A percentile compares a stretch with the other conserved stretches of the same genome.
These are phyloP conservation scores for Effrenium voratum DNA, from an alignment of 73 alveolate genomes.

Conservation along the genomic window DNA sequence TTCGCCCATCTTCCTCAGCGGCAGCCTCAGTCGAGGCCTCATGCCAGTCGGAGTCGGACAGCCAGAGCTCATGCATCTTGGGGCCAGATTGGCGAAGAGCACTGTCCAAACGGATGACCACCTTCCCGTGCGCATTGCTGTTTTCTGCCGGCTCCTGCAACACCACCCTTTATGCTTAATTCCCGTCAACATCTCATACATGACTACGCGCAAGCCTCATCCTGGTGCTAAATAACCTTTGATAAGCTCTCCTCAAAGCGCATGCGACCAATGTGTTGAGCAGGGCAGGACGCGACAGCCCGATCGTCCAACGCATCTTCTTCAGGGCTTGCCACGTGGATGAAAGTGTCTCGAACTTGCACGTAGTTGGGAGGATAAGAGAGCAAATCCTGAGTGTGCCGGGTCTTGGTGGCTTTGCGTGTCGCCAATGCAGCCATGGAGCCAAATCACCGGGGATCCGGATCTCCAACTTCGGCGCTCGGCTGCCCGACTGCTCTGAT, in stretches of 20 bases:
- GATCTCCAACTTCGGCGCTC: too few relatives aligned
- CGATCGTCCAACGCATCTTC: slow-evolving; percentile 1
- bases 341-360: slow-evolving; percentile 59
- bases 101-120: slow-evolving; percentile 36
- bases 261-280: slow-evolving; percentile 54
- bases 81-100: too few relatives aligned
- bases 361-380: slow-evolving; percentile 71
- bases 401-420: too few relatives aligned
- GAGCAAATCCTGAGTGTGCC: slow-evolving; percentile 42
- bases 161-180: too few relatives aligned
- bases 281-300: slow-evolving; percentile 77
- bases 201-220: not conserved
- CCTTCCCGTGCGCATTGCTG: too few relatives aligned
- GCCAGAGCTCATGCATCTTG: not conserved
- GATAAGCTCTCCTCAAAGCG: not conserved
- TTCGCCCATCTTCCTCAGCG: too few relatives aligned
- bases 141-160: slow-evolving; percentile 24
- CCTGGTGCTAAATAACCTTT: not conserved
- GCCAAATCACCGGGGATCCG: too few relatives aligned
- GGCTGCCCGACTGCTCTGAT: too few relatives aligned
- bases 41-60: not conserved
- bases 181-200: too few relatives aligned
- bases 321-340: slow-evolving; percentile 64
- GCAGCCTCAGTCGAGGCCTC: too few relatives aligned
- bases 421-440: too few relatives aligned